Conservation (phyloP, 208 protist species). For the Trypanosoma scelopori region DNA sequence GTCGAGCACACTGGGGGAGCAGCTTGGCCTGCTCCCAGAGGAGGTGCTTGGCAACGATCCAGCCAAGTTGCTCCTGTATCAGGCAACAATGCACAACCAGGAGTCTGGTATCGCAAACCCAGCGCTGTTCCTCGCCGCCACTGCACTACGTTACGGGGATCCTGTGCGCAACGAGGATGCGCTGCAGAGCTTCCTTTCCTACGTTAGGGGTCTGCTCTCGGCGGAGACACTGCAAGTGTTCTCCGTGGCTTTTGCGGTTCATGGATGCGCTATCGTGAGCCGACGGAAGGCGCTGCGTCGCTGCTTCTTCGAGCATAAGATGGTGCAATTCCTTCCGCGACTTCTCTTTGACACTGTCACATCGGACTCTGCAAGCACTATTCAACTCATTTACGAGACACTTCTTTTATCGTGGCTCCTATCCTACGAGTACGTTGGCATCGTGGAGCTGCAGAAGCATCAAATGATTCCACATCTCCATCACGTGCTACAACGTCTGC, state of each 20-base stretch:
- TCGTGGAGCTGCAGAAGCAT: conserved; percentile 62
- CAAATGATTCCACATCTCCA: conserved; percentile 88
- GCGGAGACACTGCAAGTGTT: conserved; percentile 59
- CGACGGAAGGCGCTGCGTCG: conserved; percentile 67
- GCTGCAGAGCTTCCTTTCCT: conserved; percentile 62
- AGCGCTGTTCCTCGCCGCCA: conserved; percentile 71
- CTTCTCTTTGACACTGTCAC: conserved; percentile 82
- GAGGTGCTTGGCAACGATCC: conserved; percentile 51
- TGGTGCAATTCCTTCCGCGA: conserved; percentile 66
- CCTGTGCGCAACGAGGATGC: conserved; percentile 45
- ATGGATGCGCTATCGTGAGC: conserved; percentile 74
- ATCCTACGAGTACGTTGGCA: conserved; percentile 83
- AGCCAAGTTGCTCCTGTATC: conserved; percentile 52
- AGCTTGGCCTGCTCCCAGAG: conserved; percentile 48
- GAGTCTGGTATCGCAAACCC: conserved; percentile 61
- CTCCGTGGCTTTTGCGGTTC: conserved; percentile 69
- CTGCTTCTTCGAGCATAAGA: conserved; percentile 70
- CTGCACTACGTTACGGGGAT: conserved; percentile 63
- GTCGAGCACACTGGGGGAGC: conserved; percentile 39
- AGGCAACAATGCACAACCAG: conserved; percentile 39
- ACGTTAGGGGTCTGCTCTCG: conserved; percentile 49
- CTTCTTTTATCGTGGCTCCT: conserved; percentile 80
- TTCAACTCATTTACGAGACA: conserved; percentile 85
- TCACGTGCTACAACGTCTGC: conserved; percentile 82
- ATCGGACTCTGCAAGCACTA: conserved; percentile 73